Base-by-base conservation (phyloP, 2,329 filamentous ascomycete genomes). In the Apiospora malaysiana region DNA sequence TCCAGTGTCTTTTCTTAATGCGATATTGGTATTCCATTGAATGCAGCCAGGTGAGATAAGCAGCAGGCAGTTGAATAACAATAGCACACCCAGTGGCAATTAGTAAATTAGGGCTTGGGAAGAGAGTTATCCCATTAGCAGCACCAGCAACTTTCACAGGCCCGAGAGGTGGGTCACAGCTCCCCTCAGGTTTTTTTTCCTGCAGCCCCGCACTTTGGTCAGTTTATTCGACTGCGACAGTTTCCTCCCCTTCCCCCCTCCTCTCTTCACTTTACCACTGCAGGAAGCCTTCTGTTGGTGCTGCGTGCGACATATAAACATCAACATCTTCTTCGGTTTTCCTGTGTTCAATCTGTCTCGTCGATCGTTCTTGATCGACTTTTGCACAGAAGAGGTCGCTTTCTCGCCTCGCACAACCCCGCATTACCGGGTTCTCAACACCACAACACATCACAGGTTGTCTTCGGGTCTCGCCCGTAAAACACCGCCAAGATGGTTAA, bases 401-500 rank as follows among this genome's bases (percentile, higher is more conserved):
- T 40, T 70, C 56, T 49, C 46, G 74, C 71, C 72, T 72, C 71
- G 72, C 74, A 71, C 70, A 42, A 67, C 69, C 71, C 51, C 14
- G 43, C 66, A 66, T 40, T 47, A 68, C 32, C 69, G 42, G 42
- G 42, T 63, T 47, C 68, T 40, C 42, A 67, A 32, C 67, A 67
- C 21, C 23, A 68, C 21, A 70, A 70, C 42, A 63, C 56, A 63
- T 63, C 56, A 5, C 56, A 63, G 56, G 56, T 63, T 59, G 32
- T 63, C 32, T 2, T 63, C 56, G 56, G 56, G 56, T 63, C 56
- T n/a, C 56, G 56, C 56, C 56, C 56, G 56, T 63, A 40, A 63
- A 59, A 63, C 32, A 93, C 94, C 93, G 94, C 88, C 92, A 98
- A 94, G 85, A 99, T 99, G 96, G 96, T 99, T 85, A 98, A 98